Base-by-base conservation (phyloP, 345 rosid species). In the Isatis tinctoria region DNA sequence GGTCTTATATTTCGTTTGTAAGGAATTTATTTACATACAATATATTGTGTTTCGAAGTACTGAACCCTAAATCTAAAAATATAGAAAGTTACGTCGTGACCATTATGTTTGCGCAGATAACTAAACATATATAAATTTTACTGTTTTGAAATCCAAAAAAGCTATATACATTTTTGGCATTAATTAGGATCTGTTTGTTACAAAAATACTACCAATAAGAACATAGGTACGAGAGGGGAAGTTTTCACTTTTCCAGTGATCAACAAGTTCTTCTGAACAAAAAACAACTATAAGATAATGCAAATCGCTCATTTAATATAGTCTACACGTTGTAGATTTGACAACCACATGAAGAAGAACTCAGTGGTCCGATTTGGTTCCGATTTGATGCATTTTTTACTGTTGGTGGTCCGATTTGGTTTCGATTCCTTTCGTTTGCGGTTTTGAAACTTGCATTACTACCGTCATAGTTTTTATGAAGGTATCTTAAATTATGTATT, bases 331-430 rank as follows among this genome's bases (percentile, higher is more conserved):
- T 52, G 36, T 12, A 52, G 44, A 52, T 40, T 73, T 73, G 44
- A 52, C 17, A 63, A 73, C 69, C 56, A 73, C 70, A 63, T 8
- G 53, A 61, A 61, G 58, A 33, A 33, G 26, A 60, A 36, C 40
- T 49, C 39, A 24, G 13, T 47, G 27, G 16, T 70, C 44, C 17
- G 40, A 26, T 56, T 65, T 73, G 58, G 58, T 65, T 16, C 33
- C 2, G 56, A 51, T 72, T 71, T 52, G 51, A 8, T 62, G 6
- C 8, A 6, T 65, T 33, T 35, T 41, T 53, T 13, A 60, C 75
- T 11, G 60, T 3, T 45, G 11, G 17, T 26, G 49, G 33, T 30
- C 33, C 33, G 33, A 30, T 5, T 30, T 30, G 33, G 33, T 37
- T 52, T 67, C 16, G 8, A 26, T 36, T 40, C 12, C 2, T 53